phyloP scores from a whole-genome alignment of 2,329 filamentous ascomycete genomes.

The Metarhizium rileyi region DNA sequence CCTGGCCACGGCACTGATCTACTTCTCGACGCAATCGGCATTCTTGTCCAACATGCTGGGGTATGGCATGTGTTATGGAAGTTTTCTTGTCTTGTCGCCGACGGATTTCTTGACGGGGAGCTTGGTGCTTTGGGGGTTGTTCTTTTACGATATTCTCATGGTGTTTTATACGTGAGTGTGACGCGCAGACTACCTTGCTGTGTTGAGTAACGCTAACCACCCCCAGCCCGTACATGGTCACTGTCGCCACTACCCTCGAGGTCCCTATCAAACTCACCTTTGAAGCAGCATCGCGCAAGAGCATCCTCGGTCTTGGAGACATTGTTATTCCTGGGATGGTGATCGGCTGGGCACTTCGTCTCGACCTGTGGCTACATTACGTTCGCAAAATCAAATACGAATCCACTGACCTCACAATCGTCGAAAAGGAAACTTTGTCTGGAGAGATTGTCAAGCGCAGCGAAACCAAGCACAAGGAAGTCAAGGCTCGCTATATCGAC shows the following conservation, averaged over 20 bases:
- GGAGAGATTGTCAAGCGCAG: slow-evolving; percentile 25
- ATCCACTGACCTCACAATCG: slow-evolving; percentile 21
- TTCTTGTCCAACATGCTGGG: slow-evolving; percentile 76
- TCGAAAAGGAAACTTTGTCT: slow-evolving; percentile 22
- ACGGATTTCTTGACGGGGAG: slow-evolving; percentile 79
- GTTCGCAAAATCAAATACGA: slow-evolving; percentile 50
- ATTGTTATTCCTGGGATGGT: slow-evolving; percentile 89
- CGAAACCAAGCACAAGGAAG: slow-evolving; percentile 32
- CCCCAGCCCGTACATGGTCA: slow-evolving; percentile 66
- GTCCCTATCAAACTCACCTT: slow-evolving; percentile 90
- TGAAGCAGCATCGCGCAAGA: slow-evolving; percentile 49
- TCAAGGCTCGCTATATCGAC: slow-evolving; percentile 44
- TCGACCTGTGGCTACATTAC: slow-evolving; percentile 82
- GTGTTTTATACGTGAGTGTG: slow-evolving; percentile 67
- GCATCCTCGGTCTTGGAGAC: slow-evolving; percentile 90
- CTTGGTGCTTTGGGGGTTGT: slow-evolving; percentile 66
- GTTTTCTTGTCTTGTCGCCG: slow-evolving; percentile 75
- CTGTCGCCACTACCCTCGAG: slow-evolving; percentile 80
- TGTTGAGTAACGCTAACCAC: background rate
- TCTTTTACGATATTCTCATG: slow-evolving; percentile 92
- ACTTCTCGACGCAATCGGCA: slow-evolving; percentile 52
- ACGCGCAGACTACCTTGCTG: background rate
- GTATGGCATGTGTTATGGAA: slow-evolving; percentile 76
- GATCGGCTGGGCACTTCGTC: slow-evolving; percentile 79
- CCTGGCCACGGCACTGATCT: slow-evolving; percentile 45